phyloP scores from a whole-genome alignment of 2,329 filamentous ascomycete genomes.

The Lasiodiplodia theobromae region DNA sequence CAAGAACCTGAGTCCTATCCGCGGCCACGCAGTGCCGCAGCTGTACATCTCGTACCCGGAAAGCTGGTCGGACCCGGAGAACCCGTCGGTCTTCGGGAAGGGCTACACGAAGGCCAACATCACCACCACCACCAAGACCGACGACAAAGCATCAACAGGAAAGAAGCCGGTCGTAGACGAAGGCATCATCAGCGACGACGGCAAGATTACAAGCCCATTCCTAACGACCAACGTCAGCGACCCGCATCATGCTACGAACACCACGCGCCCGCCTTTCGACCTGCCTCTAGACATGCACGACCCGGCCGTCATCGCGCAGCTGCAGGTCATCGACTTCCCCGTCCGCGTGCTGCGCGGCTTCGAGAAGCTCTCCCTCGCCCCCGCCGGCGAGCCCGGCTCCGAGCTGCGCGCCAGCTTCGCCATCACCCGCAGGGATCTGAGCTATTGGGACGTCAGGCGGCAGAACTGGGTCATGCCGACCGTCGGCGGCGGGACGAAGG shows the following conservation, averaged over 20 bases:
- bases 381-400: slow-evolving; percentile 31
- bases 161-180: neutral
- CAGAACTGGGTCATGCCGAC: slow-evolving; percentile 49
- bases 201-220: slow-evolving; percentile 4
- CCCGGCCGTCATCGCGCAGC: neutral
- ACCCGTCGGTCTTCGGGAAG: neutral
- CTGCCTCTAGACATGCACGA: neutral
- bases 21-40: slow-evolving; percentile 63
- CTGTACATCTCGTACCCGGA: slow-evolving; percentile 63
- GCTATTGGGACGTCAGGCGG: slow-evolving; percentile 49
- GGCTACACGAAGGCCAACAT: neutral
- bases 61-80: slow-evolving; percentile 47
- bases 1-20: slow-evolving; percentile 60
- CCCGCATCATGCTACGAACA: neutral
- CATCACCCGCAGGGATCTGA: slow-evolving; percentile 50
- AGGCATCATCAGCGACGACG: slow-evolving; percentile 18
- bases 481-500: neutral
- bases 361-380: slow-evolving; percentile 50
- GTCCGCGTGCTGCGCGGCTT: slow-evolving; percentile 51
- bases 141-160: too few species aligned
- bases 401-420: slow-evolving; percentile 43
- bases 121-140: neutral
- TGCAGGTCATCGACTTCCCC: slow-evolving; percentile 59
- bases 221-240: neutral
- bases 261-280: neutral